phyloP scores from a whole-genome alignment of 2,329 filamentous ascomycete species.

The Aaosphaeria pasadenensis region DNA sequence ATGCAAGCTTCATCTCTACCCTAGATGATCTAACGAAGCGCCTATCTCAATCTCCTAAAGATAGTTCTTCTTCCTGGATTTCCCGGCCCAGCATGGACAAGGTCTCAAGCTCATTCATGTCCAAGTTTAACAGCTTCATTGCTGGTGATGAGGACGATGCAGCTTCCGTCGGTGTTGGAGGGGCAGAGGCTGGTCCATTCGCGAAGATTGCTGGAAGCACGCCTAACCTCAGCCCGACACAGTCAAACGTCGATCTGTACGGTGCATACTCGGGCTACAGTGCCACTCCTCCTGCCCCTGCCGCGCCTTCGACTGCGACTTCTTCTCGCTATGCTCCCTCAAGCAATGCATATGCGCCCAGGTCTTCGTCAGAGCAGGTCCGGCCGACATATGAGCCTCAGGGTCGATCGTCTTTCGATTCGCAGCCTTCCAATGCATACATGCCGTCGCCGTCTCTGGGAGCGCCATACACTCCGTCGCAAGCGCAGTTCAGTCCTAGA shows the following conservation, averaged over 20 bases:
- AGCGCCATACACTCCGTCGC: conserved; percentile 27
- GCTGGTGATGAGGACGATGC: conserved; percentile 80
- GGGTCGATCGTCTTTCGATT: conserved; percentile 38
- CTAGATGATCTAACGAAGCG: conserved; percentile 83
- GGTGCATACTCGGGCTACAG: conserved; percentile 61
- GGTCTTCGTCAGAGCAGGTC: conserved; percentile 51
- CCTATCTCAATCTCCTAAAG: conserved; percentile 80
- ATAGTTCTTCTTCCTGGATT: conserved; percentile 82
- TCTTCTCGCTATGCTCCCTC: conserved; percentile 38
- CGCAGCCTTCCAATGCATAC: conserved; percentile 25
- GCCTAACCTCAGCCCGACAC: conserved; percentile 53
- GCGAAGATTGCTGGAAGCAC: conserved; percentile 70
- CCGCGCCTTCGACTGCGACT: conserved; percentile 19
- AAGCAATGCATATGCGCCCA: conserved; percentile 40
- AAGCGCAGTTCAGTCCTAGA: conserved; percentile 27
- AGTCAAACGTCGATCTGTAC: conserved; percentile 71
- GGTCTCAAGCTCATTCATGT: conserved; percentile 86
- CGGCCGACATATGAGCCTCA: conserved; percentile 48
- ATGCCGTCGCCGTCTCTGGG: conserved; percentile 23
- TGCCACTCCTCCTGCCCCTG: conserved; percentile 15
- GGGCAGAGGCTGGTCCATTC: conserved; percentile 69
- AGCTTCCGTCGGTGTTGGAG: conserved; percentile 56
- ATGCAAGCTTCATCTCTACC: conserved; percentile 67
- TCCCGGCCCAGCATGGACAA: conserved; percentile 95
- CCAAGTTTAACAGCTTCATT: conserved; percentile 94